Conservation (phyloP, 2,329 filamentous ascomycete genomes). For the Dothistroma septosporum region DNA sequence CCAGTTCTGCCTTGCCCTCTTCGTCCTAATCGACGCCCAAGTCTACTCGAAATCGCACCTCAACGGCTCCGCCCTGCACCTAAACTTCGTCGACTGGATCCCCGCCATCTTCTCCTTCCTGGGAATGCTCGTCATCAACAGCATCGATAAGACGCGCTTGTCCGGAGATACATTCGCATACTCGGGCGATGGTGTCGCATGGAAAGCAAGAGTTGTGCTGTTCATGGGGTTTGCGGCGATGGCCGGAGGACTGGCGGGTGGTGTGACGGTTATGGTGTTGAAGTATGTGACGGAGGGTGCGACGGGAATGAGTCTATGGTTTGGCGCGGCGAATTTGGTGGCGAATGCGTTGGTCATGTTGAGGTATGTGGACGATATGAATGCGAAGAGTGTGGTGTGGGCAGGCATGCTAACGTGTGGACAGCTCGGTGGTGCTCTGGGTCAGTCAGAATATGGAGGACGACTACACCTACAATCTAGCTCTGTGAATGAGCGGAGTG, state of each 20-base stretch:
- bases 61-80: constrained; percentile 57
- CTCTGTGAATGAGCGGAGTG: constrained; percentile 44
- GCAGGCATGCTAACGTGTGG: constrained; percentile 27
- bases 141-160: constrained; percentile 64
- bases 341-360: constrained; percentile 64
- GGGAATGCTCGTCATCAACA: constrained; percentile 69
- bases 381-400: not conserved
- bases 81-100: constrained; percentile 70
- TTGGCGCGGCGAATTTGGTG: constrained; percentile 63
- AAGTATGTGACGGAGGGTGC: constrained; percentile 63
- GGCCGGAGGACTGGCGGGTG: constrained; percentile 63
- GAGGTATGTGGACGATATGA: constrained; percentile 48
- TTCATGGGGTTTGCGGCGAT: constrained; percentile 67
- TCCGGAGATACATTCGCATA: constrained; percentile 63
- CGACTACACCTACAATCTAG: constrained; percentile 66
- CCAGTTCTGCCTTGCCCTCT: constrained; percentile 66
- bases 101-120: constrained; percentile 65
- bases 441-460: constrained; percentile 70
- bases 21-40: constrained; percentile 64
- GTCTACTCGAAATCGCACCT: constrained; percentile 58
- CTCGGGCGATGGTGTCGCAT: constrained; percentile 60
- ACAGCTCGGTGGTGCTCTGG: constrained; percentile 62
- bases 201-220: constrained; percentile 64
- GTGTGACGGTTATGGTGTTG: constrained; percentile 63
- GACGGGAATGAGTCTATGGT: constrained; percentile 59